These are phyloP conservation scores for Aspergillus bombycis DNA, from an alignment of 2,329 filamentous ascomycete species.

Conservation along the genomic window DNA sequence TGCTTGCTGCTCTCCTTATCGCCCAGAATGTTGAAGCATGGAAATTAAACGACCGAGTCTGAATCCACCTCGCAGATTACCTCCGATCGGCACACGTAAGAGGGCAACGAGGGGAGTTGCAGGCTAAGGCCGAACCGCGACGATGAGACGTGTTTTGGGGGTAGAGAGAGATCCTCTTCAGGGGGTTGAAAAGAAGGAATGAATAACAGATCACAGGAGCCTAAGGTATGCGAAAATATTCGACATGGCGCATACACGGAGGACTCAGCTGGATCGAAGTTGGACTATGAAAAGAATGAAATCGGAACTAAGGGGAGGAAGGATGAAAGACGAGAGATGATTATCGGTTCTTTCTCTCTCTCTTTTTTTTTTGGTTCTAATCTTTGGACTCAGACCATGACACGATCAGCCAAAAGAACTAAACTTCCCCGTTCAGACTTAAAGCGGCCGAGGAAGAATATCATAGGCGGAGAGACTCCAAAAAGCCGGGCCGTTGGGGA, in stretches of 20 bases:
- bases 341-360: slow-evolving; percentile 6
- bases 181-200: slow-evolving; percentile 17
- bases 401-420: slow-evolving; percentile 19
- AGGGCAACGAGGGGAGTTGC: slow-evolving; percentile 13
- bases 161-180: slow-evolving; percentile 20
- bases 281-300: slow-evolving; percentile 20
- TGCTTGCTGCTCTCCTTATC: slow-evolving; percentile 51
- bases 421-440: slow-evolving; percentile 10
- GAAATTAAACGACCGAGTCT: slow-evolving; percentile 39
- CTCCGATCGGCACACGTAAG: slow-evolving; percentile 26
- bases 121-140: slow-evolving; percentile 7
- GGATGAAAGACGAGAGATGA: slow-evolving; percentile 4
- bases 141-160: slow-evolving; percentile 8
- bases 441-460: slow-evolving; percentile 9
- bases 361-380: slow-evolving; percentile 12
- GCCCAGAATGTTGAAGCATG: slow-evolving; percentile 51
- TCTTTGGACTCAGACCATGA: slow-evolving; percentile 22
- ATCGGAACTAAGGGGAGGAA: slow-evolving; percentile 12
- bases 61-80: slow-evolving; percentile 33
- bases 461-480: slow-evolving; percentile 17
- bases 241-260: slow-evolving; percentile 39
- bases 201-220: slow-evolving; percentile 33
- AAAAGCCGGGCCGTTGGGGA: slow-evolving; percentile 14
- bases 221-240: slow-evolving; percentile 31
- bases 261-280: slow-evolving; percentile 25